Conservation (phyloP, 228 moss, liverwort and hornwort species). For the Sphagnum fallax region DNA sequence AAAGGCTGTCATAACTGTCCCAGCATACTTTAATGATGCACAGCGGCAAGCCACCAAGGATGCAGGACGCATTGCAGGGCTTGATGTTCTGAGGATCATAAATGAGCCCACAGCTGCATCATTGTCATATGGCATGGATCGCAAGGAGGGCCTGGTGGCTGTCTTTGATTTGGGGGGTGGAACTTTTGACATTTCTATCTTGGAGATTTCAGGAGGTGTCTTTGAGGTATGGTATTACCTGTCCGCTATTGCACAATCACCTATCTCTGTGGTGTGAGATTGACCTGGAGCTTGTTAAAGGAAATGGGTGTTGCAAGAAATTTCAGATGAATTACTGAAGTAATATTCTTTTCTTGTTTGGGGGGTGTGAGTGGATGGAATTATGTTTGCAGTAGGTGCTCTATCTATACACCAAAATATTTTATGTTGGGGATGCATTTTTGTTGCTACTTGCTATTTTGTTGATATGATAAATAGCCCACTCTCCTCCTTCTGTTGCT, state of each 20-base stretch:
- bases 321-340: too few relatives aligned
- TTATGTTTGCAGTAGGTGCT: too few relatives aligned
- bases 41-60: slow-evolving; percentile 93
- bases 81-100: slow-evolving; percentile 79
- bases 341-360: too few relatives aligned
- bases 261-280: too few relatives aligned
- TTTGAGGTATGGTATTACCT: slow-evolving; percentile 54
- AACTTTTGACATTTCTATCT: slow-evolving; percentile 81
- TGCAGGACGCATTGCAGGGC: slow-evolving; percentile 81
- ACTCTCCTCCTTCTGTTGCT: neutral
- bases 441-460: too few relatives aligned
- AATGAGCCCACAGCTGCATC: slow-evolving; percentile 92
- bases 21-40: slow-evolving; percentile 86
- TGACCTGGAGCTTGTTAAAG: too few relatives aligned
- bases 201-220: slow-evolving; percentile 87
- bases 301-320: too few relatives aligned
- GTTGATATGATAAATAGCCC: too few relatives aligned
- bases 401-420: too few relatives aligned
- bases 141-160: slow-evolving; percentile 81
- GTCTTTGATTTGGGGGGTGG: slow-evolving; percentile 95
- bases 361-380: too few relatives aligned
- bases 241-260: too few relatives aligned
- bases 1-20: slow-evolving; percentile 79
- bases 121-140: slow-evolving; percentile 91
- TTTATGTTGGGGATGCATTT: too few relatives aligned